Percentiles rank a stretch among this genome's conserved stretches.
Evolutionary conservation across 225 moss, liverwort and hornwort species (phyloP).

Genomic region (Straminergon stramineum): DNA sequence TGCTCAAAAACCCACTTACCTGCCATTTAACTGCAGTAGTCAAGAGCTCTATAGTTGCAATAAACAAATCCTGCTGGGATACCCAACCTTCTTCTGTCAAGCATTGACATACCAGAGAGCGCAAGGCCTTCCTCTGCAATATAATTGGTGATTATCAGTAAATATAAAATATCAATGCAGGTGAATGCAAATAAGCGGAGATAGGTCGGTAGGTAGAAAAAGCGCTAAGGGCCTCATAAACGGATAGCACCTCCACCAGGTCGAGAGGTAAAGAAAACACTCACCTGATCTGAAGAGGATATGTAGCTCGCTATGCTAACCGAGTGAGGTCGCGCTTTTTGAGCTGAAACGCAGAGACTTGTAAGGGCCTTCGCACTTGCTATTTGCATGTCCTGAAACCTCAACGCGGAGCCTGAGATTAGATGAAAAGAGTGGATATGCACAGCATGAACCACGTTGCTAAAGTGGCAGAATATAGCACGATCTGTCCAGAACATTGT

Average conservation of each 20-base stretch:
- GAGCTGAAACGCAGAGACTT: conserved; percentile 72
- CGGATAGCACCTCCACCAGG: background rate
- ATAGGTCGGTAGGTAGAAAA: background rate
- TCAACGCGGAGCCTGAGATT: conserved; percentile 1
- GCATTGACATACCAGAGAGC: conserved; percentile 45
- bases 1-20: conserved; percentile 18
- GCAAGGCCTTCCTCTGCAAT: conserved; percentile 56
- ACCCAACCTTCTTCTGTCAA: conserved; percentile 66
- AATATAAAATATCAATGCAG: background rate
- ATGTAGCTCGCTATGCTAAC: conserved; percentile 86
- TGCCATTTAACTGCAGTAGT: conserved; percentile 79
- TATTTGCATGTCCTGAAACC: conserved; percentile 71
- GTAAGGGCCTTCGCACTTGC: conserved; percentile 81
- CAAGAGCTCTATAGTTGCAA: conserved; percentile 66
- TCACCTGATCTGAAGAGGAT: conserved; percentile 65
- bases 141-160: background rate
- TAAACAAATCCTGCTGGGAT: conserved; percentile 50
- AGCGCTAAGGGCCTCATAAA: background rate
- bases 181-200: background rate
- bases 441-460: background rate
- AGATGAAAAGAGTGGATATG: background rate
- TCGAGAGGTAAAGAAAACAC: background rate
- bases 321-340: conserved; percentile 84
- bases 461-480: background rate
- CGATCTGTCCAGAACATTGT: background rate